phyloP scores from a whole-genome alignment of 371 early-diverging fungal genomes.

The Blakeslea trispora region DNA sequence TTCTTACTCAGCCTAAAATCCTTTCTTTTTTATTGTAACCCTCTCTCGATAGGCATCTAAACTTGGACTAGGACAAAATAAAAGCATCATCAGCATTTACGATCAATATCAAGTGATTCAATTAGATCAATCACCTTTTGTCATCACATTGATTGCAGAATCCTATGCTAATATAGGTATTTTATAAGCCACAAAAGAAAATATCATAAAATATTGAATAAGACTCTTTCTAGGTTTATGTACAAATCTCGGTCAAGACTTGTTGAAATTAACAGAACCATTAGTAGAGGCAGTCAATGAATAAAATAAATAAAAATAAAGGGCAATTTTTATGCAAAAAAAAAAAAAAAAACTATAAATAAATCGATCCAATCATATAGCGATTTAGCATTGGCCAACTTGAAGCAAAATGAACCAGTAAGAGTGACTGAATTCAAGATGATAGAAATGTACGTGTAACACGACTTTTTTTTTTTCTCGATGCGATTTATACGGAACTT shows the following conservation, averaged over 20 bases:
- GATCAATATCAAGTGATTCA: constrained; percentile 64
- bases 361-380: constrained; percentile 17
- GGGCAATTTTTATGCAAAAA: constrained; percentile 23
- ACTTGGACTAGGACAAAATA: constrained; percentile 63
- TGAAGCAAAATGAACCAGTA: constrained; percentile 5
- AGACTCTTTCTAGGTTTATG: constrained; percentile 43
- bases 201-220: too few species aligned
- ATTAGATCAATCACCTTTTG: constrained; percentile 57
- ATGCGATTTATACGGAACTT: constrained; percentile 10
- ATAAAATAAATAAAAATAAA: constrained; percentile 10
- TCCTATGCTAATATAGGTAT: constrained; percentile 62
- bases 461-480: neutral
- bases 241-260: constrained; percentile 33
- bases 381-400: constrained; percentile 18
- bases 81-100: constrained; percentile 61
- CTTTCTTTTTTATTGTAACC: neutral
- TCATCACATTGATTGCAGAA: constrained; percentile 60
- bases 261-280: constrained; percentile 32
- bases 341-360: constrained; percentile 16
- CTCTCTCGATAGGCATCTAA: constrained; percentile 55
- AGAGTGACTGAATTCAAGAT: constrained; percentile 2
- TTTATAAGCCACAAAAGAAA: constrained; percentile 1
- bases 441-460: constrained; percentile 9
- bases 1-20: too few species aligned
- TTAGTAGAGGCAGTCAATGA: constrained; percentile 31